Conservation (phyloP, 2,329 filamentous ascomycete genomes). For the Eutypella sp. region DNA sequence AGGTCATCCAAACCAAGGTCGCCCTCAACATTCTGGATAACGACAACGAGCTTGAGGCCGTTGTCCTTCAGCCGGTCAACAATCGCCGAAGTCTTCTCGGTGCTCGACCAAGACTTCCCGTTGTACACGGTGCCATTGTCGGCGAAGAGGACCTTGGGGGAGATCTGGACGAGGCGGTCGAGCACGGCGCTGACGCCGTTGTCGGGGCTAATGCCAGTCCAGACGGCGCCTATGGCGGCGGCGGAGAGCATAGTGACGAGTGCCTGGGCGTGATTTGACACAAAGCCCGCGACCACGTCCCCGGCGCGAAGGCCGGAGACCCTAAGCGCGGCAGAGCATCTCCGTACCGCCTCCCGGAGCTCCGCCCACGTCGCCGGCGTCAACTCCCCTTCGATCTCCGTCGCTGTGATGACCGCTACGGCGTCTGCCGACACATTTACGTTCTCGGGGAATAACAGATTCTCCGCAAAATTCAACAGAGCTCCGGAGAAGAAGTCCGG, state of each 20-base stretch:
- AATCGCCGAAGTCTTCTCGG: slow-evolving; percentile 75
- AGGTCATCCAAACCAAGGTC: slow-evolving; percentile 40
- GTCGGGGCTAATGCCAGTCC: slow-evolving; percentile 91
- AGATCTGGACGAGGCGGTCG: slow-evolving; percentile 80
- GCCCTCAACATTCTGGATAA: slow-evolving; percentile 63
- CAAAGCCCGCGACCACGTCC: slow-evolving; percentile 65
- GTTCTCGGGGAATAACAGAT: slow-evolving; percentile 74
- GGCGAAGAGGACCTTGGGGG: slow-evolving; percentile 75
- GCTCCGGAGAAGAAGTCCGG: slow-evolving; percentile 79
- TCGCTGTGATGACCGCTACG: slow-evolving; percentile 73
- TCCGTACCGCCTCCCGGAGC: slow-evolving; percentile 71
- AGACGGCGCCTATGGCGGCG: slow-evolving; percentile 77
- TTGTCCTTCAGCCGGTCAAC: slow-evolving; percentile 54
- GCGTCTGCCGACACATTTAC: slow-evolving; percentile 50
- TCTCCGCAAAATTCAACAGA: slow-evolving; percentile 89
- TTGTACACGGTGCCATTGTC: slow-evolving; percentile 91
- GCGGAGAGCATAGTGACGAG: slow-evolving; percentile 84
- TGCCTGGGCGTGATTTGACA: slow-evolving; percentile 85
- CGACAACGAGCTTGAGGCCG: slow-evolving; percentile 63
- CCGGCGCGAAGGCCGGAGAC: slow-evolving; percentile 54
- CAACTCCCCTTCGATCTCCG: slow-evolving; percentile 62
- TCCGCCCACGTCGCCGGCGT: slow-evolving; percentile 65
- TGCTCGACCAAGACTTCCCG: slow-evolving; percentile 78
- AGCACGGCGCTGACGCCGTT: slow-evolving; percentile 87
- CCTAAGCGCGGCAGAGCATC: slow-evolving; percentile 66